phyloP scores from a whole-genome alignment of 768 basidiomycete genomes.

The Boletellus sp. region DNA sequence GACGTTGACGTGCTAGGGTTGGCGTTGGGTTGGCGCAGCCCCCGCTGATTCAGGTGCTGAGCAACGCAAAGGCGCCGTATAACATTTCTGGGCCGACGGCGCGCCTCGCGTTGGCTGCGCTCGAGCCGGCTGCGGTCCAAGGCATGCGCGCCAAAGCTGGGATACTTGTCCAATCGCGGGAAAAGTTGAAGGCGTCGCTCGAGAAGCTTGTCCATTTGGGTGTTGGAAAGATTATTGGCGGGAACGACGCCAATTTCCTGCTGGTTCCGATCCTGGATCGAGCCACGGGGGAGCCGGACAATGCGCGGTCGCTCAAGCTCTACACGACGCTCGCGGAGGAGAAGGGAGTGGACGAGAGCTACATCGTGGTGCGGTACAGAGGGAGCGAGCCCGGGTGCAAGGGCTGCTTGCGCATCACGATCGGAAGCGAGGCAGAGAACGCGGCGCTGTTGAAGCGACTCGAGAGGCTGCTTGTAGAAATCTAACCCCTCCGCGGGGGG shows the following conservation, averaged over 20 bases:
- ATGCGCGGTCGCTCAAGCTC: conserved; percentile 52
- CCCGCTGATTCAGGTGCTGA: conserved; percentile 83
- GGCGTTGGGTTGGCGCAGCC: conserved; percentile 90
- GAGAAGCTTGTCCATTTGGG: conserved; percentile 46
- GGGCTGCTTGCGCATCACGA: conserved; percentile 85
- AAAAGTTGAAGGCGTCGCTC: conserved; percentile 49
- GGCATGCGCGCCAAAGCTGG: conserved; percentile 64
- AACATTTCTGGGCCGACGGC: conserved; percentile 93
- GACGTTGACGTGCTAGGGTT: conserved; percentile 46
- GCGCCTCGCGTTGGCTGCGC: conserved; percentile 71
- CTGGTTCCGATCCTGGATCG: conserved; percentile 68
- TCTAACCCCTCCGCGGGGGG: conserved; percentile 17
- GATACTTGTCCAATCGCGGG: conserved; percentile 57
- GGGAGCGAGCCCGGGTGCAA: conserved; percentile 83
- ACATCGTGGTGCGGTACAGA: conserved; percentile 88
- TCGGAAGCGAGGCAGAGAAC: conserved; percentile 85
- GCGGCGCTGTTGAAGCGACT: conserved; percentile 52
- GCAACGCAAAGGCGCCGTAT: conserved; percentile 97
- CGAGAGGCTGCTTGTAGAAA: conserved; percentile 38
- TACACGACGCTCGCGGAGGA: conserved; percentile 85
- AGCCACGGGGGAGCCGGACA: conserved; percentile 45
- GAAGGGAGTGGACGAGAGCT: conserved; percentile 73
- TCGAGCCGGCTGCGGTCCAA: conserved; percentile 59
- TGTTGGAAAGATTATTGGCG: conserved; percentile 69
- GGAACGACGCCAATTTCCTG: conserved; percentile 88